Base-by-base conservation (phyloP, 768 basidiomycete species). In the Suillus bovinus region DNA sequence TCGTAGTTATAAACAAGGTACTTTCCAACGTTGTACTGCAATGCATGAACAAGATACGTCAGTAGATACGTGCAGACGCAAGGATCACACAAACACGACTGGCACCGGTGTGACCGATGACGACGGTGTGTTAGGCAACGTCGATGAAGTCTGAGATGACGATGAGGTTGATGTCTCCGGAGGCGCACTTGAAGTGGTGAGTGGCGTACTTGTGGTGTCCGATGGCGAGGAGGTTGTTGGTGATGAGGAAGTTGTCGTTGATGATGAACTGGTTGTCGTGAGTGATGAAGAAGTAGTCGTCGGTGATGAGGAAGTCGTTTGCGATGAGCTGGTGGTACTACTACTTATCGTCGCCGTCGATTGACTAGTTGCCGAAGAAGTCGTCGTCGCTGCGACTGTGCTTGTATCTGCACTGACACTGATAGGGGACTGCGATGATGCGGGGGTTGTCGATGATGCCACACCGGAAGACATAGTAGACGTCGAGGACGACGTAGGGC, bases 1-100 rank as follows among this genome's bases (percentile, higher is more conserved):
- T 90, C 1, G 86, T 87, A 13, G 81, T 82, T 31, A 89, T 64
- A 62, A 81, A 83, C 13, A 88, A 76, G 27, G 73, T 74, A 33
- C 78, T 83, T 61, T 74, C 72, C 58, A 86, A 76, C 2, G 84
- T 88, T 27, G 81, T 80, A 61, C 87, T 89, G 68, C 62, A 53
- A 67, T 64, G 50, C 50, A 52, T 27, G 66, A 14, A 60, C 62
- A 41, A 67, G 50, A 47, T 53, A 22, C 36, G 59, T 49, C 24
- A 63, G 29, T 33, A n/a, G 44, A 63, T 61, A 76, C 65, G 22
- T 20, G 59, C 42, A 47, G 16, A 31, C 24, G 42, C 31, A 55
- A 57, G 60, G 62, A 65, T 58, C 64, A 61, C 60, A 66, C 60
- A 69, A 66, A 67, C 68, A 70, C 64, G 14, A 24, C 22, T 38